Base-by-base conservation (phyloP, 176 grass and related monocot genomes). In the Oryza meridionalis region DNA sequence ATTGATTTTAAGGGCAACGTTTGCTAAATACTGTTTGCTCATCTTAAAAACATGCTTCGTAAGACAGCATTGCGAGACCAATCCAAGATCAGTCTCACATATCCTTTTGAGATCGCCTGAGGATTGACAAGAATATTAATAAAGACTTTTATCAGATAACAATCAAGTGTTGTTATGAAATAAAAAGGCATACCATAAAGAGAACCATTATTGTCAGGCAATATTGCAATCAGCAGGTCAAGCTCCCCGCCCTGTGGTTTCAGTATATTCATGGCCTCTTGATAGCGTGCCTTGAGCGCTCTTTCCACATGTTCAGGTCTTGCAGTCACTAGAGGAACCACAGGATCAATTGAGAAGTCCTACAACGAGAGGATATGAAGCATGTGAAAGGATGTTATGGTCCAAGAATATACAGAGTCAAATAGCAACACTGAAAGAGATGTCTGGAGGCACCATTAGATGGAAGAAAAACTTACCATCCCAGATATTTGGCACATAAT, bases 1-100 rank as follows among this genome's bases (percentile, higher is more conserved):
- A 59, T 94, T 94, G 40, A 94, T 94, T 85, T 94, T 91, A 43
- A 91, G 83, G 58, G 92, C 81, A 11, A 94, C 86, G 51, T 94
- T 89, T 47, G 89, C 84, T 37, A 94, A 81, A 85, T 89, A 91
- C 51, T 89, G 89, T n/a, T 53, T 86, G 68, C 21, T 89, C 86
- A 75, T 91, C 81, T 79, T 91, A 51, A 82, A 85, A 84, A 89
- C 76, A 89, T 94, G 79, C 72, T 94, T 89, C 2, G 77, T 81
- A 69, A 94, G 82, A 84, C 89, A 94, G 67, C 92, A 94, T 79
- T 94, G 92, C 65, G 92, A 89, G 72, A 91, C 73, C 81, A 94
- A 84, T 73, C 89, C 89, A 77, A 94, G 80, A 84, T 94, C 89
- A 33, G 92, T 94, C 89, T 94, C 92, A 11, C 92, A 94, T 64